phyloP scores from a whole-genome alignment of 768 basidiomycete species.

The Tylopilus plumbeoviolaceoides region DNA sequence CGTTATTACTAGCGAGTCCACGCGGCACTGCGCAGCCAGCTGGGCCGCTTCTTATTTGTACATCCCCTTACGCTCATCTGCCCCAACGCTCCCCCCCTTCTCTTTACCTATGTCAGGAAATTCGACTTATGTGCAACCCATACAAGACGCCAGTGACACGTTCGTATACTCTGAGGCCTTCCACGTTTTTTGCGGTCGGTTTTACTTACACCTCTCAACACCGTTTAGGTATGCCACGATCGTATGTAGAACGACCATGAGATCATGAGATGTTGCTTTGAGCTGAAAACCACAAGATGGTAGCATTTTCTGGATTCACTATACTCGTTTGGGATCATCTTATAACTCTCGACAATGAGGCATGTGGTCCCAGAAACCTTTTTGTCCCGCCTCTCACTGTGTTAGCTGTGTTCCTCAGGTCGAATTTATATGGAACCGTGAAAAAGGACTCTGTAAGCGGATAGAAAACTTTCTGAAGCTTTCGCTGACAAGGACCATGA shows the following conservation, averaged over 20 bases:
- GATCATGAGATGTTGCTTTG: not conserved
- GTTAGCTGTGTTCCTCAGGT: slow-evolving; percentile 21
- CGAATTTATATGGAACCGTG: slow-evolving; percentile 36
- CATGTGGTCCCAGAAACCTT: slow-evolving; percentile 10
- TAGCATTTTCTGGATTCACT: slow-evolving; percentile 50
- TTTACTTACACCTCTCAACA: not conserved
- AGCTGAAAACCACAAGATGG: slow-evolving; percentile 34
- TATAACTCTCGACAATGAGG: slow-evolving; percentile 37
- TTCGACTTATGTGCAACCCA: no score
- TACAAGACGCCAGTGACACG: not conserved
- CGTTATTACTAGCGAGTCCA: not conserved
- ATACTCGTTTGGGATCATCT: slow-evolving; percentile 48
- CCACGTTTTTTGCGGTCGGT: not conserved
- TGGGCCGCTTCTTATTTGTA: not conserved
- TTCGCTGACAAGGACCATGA: not conserved
- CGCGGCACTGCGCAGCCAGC: not conserved
- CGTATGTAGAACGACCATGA: slow-evolving; percentile 2
- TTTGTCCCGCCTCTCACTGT: not conserved
- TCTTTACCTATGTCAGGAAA: slow-evolving; percentile 4
- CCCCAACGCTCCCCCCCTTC: not conserved
- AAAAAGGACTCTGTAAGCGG: slow-evolving; percentile 33
- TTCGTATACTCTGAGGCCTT: not conserved
- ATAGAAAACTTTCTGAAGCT: not conserved
- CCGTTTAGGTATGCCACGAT: slow-evolving; percentile 4
- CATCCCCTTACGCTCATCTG: not conserved